Base-by-base conservation (phyloP, 140 eudicot genomes). In the Stevia rebaudiana region DNA sequence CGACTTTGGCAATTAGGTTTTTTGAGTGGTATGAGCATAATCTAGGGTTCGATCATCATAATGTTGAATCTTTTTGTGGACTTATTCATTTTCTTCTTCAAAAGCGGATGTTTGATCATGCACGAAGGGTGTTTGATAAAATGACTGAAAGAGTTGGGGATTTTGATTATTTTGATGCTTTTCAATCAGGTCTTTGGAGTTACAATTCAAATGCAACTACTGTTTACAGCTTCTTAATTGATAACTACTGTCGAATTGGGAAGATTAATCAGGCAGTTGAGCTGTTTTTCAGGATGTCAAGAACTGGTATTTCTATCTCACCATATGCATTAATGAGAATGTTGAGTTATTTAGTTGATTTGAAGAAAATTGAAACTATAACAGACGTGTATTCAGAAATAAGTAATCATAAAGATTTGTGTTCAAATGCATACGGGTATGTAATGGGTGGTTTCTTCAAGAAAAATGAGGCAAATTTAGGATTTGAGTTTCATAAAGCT, bases 161-260 rank as follows among this genome's bases (percentile, higher is more conserved):
- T 15, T 35, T 81, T 60, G 86, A 83, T 78, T 71, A 63, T 75
- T 82, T 81, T 53, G 74, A 65, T 63, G 85, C 69, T 24, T 72
- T 86, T 48, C 39, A 42, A 15, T 39, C 21, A 39, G 87, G 83
- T 24, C 53, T 81, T 55, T 7, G 19, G 62, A 39, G 59, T 13
- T 81, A 79, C 63, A 24, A 64, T 13, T 78, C 82, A 11, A 81
- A 86, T 73, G 76, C 59, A 8, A 78, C 59, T 16, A 80, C 83
- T 15, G 79, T 79, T 23, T 80, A 50, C 65, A 83, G 95, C 56
- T 86, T 83, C 67, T 58, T 86, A 79, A 50, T 83, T 51, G 86
- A 74, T 72, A 71, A 71, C 28, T 86, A 65, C 64, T 80, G 83
- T 81, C 73, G 87, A 65, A 39, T 67, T 63, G 81, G 82, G 75